phyloP scores from a whole-genome alignment of 257 asterid species.

The Orobanche coerulescens region DNA sequence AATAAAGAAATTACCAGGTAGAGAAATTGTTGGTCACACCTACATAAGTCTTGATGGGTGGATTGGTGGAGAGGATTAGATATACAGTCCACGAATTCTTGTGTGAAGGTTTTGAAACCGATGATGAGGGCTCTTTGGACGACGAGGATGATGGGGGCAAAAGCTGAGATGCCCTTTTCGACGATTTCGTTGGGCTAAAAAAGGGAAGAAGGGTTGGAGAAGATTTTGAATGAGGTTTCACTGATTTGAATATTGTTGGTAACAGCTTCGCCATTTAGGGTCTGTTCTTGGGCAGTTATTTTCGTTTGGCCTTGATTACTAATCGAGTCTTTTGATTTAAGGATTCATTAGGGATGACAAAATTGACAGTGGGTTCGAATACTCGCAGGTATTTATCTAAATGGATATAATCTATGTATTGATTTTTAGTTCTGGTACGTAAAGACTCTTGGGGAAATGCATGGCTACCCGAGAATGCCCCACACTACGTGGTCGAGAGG shows the following conservation, averaged over 20 bases:
- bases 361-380: no score
- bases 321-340: no score
- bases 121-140: constrained; percentile 17
- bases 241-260: constrained; percentile 52
- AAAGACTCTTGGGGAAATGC: no score
- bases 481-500: no score
- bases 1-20: constrained; percentile 45
- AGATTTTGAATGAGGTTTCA: constrained; percentile 42
- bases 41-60: constrained; percentile 71
- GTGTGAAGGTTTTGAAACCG: constrained; percentile 24
- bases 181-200: constrained; percentile 16
- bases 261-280: constrained; percentile 38
- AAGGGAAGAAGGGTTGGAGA: constrained; percentile 1
- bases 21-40: constrained; percentile 75
- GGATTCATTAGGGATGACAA: no score
- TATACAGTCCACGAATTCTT: constrained; percentile 56
- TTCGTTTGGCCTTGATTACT: no score
- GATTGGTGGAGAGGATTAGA: constrained; percentile 63
- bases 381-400: no score
- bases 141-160: constrained; percentile 3
- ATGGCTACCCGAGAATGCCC: no score
- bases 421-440: no score
- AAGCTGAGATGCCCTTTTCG: constrained; percentile 19
- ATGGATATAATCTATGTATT: no score
- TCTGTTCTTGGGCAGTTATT: no score